Evolutionary conservation across 345 rosid genomes (phyloP), one percentile per base, ranked within the genome.

Genomic region (Mangifera indica): DNA sequence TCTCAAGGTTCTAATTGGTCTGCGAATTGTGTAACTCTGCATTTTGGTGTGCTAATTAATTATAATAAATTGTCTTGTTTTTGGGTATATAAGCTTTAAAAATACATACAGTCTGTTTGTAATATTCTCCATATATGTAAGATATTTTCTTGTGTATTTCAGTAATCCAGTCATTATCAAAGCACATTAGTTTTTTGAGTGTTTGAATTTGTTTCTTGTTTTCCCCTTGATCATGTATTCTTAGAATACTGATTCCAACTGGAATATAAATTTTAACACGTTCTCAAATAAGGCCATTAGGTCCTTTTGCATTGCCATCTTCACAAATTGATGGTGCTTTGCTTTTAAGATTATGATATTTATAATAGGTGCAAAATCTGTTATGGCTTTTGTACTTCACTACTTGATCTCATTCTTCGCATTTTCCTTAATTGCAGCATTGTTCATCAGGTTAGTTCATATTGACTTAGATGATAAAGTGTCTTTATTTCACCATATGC

Each of bases 301-400:
- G 91, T 86, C 81, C 84, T 73, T 83, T 85, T 82, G 80, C 82
- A 87, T 83, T 82, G 85, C 89, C 80, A 83, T 88, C 85, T 83
- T 77, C 79, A 80, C 93, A 84, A 81, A 85, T 84, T 88, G 83
- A 83, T 87, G 93, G 80, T 66, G 81, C 55, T 81, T 81, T 84
- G 88, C 87, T 80, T 86, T 77, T 89, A 87, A 82, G 85, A 87
- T 84, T 77, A 87, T 84, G 73, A 84, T 82, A 74, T 81, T 72
- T 80, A 78, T 80, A 29, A 29, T 85, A 89, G 95, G 90, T 87
- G 86, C 84, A 83, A 73, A 40, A 81, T 81, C 76, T 74, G 72
- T 84, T 77, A 72, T 80, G 77, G 76, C 71, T 67, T 63, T 59
- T 66, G 52, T 54, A 74, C 62, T 72, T 70, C 40, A 67, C 32